phyloP scores from a whole-genome alignment of 2,329 filamentous ascomycete genomes.

The Xylaria digitata region DNA sequence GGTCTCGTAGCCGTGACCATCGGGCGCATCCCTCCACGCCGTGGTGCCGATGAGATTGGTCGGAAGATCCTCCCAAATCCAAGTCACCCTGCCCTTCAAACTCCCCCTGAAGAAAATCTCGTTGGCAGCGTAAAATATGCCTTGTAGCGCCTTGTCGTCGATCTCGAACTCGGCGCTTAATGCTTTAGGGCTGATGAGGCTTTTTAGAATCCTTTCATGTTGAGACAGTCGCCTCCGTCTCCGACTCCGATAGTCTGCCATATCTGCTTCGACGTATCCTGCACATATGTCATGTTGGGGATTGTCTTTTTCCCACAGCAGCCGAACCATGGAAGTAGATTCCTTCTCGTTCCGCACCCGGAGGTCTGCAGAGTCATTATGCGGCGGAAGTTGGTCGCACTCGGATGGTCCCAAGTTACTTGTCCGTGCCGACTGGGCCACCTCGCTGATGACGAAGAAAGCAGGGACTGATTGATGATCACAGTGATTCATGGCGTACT shows the following conservation, averaged over 20 bases:
- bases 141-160: conserved; percentile 67
- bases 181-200: conserved; percentile 65
- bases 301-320: conserved; percentile 57
- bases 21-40: conserved; percentile 62
- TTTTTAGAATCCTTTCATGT: conserved; percentile 67
- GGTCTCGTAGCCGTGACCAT: conserved; percentile 67
- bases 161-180: conserved; percentile 62
- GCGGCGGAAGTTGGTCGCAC: conserved; percentile 45
- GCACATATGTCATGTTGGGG: conserved; percentile 62
- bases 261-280: conserved; percentile 60
- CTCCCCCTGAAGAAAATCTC: conserved; percentile 70
- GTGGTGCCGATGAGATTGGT: conserved; percentile 71
- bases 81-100: conserved; percentile 67
- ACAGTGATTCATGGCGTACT: conserved; percentile 35
- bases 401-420: conserved; percentile 39
- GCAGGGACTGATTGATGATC: conserved; percentile 42
- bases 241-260: conserved; percentile 58
- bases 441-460: conserved; percentile 52
- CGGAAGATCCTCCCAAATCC: conserved; percentile 71
- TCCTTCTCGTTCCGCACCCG: conserved; percentile 36
- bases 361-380: conserved; percentile 38
- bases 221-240: conserved; percentile 62
- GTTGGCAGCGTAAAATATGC: conserved; percentile 70
- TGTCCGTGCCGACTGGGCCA: conserved; percentile 37
- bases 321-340: conserved; percentile 44